phyloP scores from a whole-genome alignment of 805 yeast species.

The Myxozyma geophila region DNA sequence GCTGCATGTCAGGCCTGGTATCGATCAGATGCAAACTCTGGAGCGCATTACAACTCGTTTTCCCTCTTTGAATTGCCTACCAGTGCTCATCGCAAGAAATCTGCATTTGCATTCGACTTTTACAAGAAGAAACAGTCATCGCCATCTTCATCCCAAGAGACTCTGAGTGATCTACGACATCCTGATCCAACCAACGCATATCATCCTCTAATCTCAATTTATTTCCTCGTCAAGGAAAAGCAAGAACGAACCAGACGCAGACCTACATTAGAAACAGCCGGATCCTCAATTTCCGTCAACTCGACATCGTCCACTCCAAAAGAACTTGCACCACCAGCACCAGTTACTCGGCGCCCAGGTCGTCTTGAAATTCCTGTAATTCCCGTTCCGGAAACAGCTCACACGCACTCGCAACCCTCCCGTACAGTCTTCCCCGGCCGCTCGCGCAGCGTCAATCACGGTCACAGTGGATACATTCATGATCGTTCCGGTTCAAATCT shows the following conservation, averaged over 20 bases:
- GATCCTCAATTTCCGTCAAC: constrained; percentile 10
- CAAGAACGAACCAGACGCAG: constrained; percentile 34
- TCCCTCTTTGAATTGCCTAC: constrained; percentile 17
- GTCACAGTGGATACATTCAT: constrained; percentile 28
- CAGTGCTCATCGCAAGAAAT: constrained; percentile 17
- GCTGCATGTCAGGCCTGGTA: constrained; percentile 68
- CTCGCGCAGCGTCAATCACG: constrained; percentile 32
- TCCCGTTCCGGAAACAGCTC: constrained; percentile 37
- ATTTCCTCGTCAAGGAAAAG: constrained; percentile 76
- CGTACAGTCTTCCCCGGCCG: constrained; percentile 33
- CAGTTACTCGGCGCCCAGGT: neutral
- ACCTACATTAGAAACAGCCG: constrained; percentile 24
- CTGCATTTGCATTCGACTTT: constrained; percentile 36
- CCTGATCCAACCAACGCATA: constrained; percentile 84
- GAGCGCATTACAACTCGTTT: constrained; percentile 15
- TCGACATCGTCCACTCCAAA: neutral
- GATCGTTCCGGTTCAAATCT: constrained; percentile 24
- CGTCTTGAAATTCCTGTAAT: constrained; percentile 32
- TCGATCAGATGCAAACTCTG: constrained; percentile 39
- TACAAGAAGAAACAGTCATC: constrained; percentile 36
- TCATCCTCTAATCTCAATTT: constrained; percentile 87
- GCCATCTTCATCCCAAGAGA: constrained; percentile 32
- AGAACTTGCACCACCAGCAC: constrained; percentile 7
- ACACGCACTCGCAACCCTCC: constrained; percentile 31
- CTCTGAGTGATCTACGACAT: constrained; percentile 38